These are phyloP conservation scores for Puya raimondii DNA, from an alignment of 176 grass and related monocot species.

Conservation along the genomic window DNA sequence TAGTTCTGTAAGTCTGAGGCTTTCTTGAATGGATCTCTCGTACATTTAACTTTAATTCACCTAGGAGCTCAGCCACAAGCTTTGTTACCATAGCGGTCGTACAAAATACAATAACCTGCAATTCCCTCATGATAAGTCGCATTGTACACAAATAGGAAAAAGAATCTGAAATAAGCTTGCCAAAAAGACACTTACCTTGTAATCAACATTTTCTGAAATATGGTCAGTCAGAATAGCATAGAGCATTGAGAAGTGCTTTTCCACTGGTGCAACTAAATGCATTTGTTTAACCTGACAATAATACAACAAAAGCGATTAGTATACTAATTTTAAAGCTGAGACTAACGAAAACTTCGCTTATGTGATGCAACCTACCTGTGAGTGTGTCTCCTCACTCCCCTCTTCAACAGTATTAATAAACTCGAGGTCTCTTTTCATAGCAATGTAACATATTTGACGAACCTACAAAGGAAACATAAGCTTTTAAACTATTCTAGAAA, in stretches of 20 bases:
- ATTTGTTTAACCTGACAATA: conserved; percentile 85
- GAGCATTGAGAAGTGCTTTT: conserved; percentile 81
- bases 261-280: conserved; percentile 78
- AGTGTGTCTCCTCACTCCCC: conserved; percentile 90
- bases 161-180: not conserved
- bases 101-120: conserved; percentile 95
- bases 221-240: conserved; percentile 76
- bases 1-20: conserved; percentile 86
- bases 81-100: conserved; percentile 91
- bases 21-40: conserved; percentile 97
- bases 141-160: not conserved
- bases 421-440: conserved; percentile 91
- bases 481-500: conserved; percentile 10
- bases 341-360: conserved; percentile 4
- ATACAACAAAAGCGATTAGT: conserved; percentile 16
- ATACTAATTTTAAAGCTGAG: conserved; percentile 2
- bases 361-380: conserved; percentile 46
- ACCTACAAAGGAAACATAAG: conserved; percentile 49
- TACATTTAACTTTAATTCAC: conserved; percentile 83
- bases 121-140: conserved; percentile 7
- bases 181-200: conserved; percentile 52
- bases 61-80: conserved; percentile 69
- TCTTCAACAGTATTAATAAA: conserved; percentile 91
- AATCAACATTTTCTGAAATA: conserved; percentile 84
- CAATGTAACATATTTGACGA: conserved; percentile 88